Conservation (phyloP, 208 protist species). For the Leishmania gerbilli region DNA sequence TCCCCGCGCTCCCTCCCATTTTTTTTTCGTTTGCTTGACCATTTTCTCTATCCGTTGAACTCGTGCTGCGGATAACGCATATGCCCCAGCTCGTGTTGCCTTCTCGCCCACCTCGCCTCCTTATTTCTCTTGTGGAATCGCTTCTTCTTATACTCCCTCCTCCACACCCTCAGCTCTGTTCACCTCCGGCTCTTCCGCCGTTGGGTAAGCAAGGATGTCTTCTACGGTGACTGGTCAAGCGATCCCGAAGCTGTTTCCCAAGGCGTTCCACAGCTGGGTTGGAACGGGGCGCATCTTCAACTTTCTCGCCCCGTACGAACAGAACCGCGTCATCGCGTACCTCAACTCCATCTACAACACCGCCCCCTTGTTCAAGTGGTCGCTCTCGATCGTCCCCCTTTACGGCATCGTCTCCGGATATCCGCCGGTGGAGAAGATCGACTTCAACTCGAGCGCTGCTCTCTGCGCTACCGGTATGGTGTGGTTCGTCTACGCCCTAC, state of each 20-base stretch:
- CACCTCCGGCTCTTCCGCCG: background rate
- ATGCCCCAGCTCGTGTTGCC: background rate
- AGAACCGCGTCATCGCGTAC: conserved; percentile 66
- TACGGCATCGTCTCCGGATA: conserved; percentile 81
- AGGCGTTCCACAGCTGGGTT: conserved; percentile 74
- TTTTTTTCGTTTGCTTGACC: background rate
- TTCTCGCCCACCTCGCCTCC: background rate
- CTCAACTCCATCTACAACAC: conserved; percentile 88
- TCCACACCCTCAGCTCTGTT: background rate
- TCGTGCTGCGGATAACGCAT: no score
- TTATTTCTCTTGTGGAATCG: background rate
- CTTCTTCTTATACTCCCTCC: background rate
- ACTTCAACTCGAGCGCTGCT: conserved; percentile 87
- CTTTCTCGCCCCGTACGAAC: conserved; percentile 78
- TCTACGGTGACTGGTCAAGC: conserved; percentile 38
- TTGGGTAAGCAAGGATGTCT: conserved; percentile 39
- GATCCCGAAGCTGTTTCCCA: conserved; percentile 84
- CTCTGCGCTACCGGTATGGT: conserved; percentile 76
- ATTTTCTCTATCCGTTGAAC: background rate
- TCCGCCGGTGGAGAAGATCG: conserved; percentile 85
- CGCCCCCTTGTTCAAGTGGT: conserved; percentile 89
- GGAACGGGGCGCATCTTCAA: conserved; percentile 76
- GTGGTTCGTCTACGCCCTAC: conserved; percentile 87
- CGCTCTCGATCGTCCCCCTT: conserved; percentile 85
- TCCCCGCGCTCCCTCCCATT: background rate